Evolutionary conservation across 169 alveolate species (phyloP).

Genomic region (Haemoproteus tartakovskyi): DNA sequence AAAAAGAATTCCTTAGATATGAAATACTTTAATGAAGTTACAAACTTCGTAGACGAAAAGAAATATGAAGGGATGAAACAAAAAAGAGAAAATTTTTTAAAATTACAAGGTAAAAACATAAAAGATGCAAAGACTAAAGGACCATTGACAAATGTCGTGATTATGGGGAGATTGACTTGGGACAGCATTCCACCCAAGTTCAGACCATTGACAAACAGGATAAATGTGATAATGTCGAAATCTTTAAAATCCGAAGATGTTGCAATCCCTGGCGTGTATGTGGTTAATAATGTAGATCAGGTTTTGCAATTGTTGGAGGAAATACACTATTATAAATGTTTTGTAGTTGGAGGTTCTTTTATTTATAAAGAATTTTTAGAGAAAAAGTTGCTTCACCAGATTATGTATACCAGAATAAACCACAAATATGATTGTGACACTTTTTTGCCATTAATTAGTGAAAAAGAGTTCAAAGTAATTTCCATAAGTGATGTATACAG

Average conservation of each 20-base stretch:
- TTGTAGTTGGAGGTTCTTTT: conserved; percentile 86
- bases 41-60: conserved; percentile 67
- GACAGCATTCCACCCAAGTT: conserved; percentile 84
- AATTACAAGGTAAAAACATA: background rate
- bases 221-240: conserved; percentile 85
- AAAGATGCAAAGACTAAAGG: background rate
- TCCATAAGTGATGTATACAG: conserved; percentile 70
- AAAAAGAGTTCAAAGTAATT: conserved; percentile 55
- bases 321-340: conserved; percentile 71
- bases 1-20: conserved; percentile 81
- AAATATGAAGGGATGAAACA: conserved; percentile 21
- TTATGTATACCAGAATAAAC: conserved; percentile 87
- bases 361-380: conserved; percentile 80
- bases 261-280: conserved; percentile 59
- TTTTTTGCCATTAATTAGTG: conserved; percentile 73
- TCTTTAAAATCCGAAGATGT: conserved; percentile 70
- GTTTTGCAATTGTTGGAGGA: conserved; percentile 63
- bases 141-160: conserved; percentile 84
- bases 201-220: conserved; percentile 86
- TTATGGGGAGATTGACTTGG: conserved; percentile 97
- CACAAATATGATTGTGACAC: conserved; percentile 79
- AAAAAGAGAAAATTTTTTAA: conserved; percentile 24
- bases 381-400: conserved; percentile 66
- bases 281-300: conserved; percentile 66
- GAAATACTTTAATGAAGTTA: conserved; percentile 80